Evolutionary conservation across 495 filamentous ascomycete genomes (phyloP).

Genomic region (Lophiostoma macrostomum): DNA sequence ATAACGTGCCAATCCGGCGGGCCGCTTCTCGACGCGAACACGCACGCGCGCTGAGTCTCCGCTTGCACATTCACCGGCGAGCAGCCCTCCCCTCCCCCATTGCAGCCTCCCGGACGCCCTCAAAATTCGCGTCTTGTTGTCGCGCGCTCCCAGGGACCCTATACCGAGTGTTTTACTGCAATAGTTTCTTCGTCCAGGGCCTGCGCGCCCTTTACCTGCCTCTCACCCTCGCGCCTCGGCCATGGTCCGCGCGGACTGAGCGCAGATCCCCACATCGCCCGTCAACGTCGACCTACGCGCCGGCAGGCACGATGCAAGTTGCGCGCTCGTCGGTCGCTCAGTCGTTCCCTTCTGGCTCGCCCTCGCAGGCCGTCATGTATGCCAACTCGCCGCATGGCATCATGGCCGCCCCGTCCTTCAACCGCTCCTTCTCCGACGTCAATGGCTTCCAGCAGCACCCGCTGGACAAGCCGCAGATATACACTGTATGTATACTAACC

Average conservation of each 20-base stretch:
- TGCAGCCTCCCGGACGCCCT: too few species aligned
- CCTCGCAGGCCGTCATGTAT: conserved; percentile 32
- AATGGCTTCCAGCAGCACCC: conserved; percentile 52
- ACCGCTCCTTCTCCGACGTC: conserved; percentile 47
- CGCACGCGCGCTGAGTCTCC: too few species aligned
- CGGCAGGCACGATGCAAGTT: conserved; percentile 33
- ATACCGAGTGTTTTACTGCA: too few species aligned
- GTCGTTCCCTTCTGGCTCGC: conserved; percentile 30
- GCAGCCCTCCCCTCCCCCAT: too few species aligned
- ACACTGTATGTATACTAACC: conserved; percentile 55
- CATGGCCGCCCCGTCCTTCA: conserved; percentile 24
- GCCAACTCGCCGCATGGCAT: conserved; percentile 23
- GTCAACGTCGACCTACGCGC: not conserved
- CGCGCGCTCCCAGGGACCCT: too few species aligned
- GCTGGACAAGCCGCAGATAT: conserved; percentile 68
- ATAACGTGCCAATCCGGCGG: too few species aligned
- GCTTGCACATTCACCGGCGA: too few species aligned
- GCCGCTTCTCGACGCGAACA: too few species aligned
- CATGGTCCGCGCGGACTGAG: not conserved
- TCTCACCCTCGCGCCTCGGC: conserved; percentile 1
- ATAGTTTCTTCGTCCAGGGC: too few species aligned
- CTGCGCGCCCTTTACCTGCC: not conserved
- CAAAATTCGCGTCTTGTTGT: too few species aligned
- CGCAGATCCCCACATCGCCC: not conserved
- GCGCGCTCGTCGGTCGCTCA: conserved; percentile 25